Percentiles rank a stretch among this genome's conserved stretches.
Evolutionary conservation across 225 moss, liverwort and hornwort species (phyloP).

Genomic region (Pseudisothecium myosuroides): DNA sequence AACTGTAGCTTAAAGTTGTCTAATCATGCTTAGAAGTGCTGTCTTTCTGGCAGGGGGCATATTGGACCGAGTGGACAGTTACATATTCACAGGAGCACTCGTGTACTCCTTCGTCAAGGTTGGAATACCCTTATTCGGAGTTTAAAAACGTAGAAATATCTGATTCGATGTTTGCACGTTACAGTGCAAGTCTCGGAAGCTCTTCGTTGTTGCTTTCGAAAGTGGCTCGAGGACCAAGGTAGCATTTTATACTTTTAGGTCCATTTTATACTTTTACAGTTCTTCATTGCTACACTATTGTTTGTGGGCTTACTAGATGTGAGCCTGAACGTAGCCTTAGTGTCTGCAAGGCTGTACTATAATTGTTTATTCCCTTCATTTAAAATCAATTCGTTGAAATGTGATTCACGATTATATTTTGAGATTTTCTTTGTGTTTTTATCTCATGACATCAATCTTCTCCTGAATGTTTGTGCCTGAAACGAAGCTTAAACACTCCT

Average conservation of each 20-base stretch:
- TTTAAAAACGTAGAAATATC: conserved; percentile 3
- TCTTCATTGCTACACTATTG: not conserved
- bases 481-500: not conserved
- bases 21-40: not conserved
- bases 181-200: not conserved
- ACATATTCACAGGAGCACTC: conserved; percentile 83
- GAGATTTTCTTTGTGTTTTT: not conserved
- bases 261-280: not conserved
- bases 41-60: conserved; percentile 55
- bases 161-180: not conserved
- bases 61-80: conserved; percentile 88
- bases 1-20: not conserved
- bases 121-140: conserved; percentile 84
- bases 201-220: not conserved
- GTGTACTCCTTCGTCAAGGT: conserved; percentile 93
- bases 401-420: not conserved
- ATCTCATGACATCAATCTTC: not conserved
- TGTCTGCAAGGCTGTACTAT: conserved; percentile 8
- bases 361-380: not conserved
- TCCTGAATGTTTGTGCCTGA: not conserved
- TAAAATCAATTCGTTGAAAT: not conserved
- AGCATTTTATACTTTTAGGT: not conserved
- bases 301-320: not conserved
- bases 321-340: not conserved
- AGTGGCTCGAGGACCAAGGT: not conserved